Conservation (phyloP, 2,329 filamentous ascomycete genomes). For the Verticillium albo-atrum region DNA sequence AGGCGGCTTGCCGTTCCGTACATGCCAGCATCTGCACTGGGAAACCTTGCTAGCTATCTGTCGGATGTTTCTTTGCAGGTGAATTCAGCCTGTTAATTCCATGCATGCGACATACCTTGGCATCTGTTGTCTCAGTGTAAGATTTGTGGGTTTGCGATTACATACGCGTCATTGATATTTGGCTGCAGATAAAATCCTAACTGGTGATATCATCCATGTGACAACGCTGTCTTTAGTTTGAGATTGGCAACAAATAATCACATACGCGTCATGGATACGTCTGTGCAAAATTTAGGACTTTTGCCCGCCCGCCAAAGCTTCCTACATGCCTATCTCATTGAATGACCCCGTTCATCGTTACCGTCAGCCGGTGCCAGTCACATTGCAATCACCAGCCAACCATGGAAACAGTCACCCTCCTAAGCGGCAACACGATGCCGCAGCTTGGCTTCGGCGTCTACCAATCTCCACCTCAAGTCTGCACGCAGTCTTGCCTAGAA, state of each 20-base stretch:
- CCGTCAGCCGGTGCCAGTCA: not conserved
- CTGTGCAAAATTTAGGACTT: too few species aligned
- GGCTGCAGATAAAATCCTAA: too few species aligned
- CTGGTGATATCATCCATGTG: too few species aligned
- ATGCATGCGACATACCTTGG: not conserved
- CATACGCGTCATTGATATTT: not conserved
- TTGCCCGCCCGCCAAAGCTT: too few species aligned
- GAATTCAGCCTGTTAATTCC: not conserved
- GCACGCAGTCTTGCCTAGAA: slow-evolving; percentile 51
- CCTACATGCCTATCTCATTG: not conserved
- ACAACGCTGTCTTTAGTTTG: too few species aligned
- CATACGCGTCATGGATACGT: too few species aligned
- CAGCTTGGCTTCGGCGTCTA: slow-evolving; percentile 70
- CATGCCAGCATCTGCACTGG: not conserved
- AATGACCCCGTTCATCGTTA: not conserved
- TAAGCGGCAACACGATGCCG: slow-evolving; percentile 44
- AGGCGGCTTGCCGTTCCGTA: not conserved
- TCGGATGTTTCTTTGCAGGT: not conserved
- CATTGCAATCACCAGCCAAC: too few species aligned
- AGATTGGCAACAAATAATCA: too few species aligned
- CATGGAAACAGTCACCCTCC: slow-evolving; percentile 14
- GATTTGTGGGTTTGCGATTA: not conserved
- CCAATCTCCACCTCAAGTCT: slow-evolving; percentile 48
- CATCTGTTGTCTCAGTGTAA: not conserved
- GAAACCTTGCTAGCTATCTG: not conserved